Evolutionary conservation across 176 grass and related monocot species (phyloP).

Genomic region (Aechmea fasciata): DNA sequence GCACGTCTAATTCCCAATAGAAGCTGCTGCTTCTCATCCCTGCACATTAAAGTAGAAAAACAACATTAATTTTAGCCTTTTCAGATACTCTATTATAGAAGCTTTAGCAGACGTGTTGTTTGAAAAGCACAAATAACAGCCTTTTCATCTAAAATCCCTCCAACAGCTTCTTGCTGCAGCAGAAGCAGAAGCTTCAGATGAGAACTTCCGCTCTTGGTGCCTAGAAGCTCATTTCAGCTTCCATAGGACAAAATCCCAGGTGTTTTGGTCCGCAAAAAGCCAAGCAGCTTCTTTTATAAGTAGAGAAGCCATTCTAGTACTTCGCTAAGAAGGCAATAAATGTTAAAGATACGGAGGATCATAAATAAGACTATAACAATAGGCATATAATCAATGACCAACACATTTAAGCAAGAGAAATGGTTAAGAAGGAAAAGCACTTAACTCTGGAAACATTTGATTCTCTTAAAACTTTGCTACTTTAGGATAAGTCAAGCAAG

Average conservation of each 20-base stretch:
- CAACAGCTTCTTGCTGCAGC: too few species aligned
- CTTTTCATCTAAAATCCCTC: too few species aligned
- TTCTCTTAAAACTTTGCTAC: background rate
- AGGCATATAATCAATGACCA: background rate
- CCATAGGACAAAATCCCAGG: too few species aligned
- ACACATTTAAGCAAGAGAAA: background rate
- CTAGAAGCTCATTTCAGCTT: too few species aligned
- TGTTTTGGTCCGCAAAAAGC: too few species aligned
- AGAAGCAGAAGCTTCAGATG: too few species aligned
- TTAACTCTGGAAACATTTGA: background rate
- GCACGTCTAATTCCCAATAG: constrained; percentile 84
- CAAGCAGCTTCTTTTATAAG: too few species aligned
- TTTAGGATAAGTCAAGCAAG: background rate
- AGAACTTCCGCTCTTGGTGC: too few species aligned
- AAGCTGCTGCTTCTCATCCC: constrained; percentile 94
- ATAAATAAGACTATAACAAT: background rate
- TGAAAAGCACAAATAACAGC: too few species aligned
- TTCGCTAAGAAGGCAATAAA: background rate
- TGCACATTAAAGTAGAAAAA: constrained; percentile 22
- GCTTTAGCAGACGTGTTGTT: too few species aligned
- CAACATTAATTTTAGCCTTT: background rate
- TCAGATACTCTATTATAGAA: background rate
- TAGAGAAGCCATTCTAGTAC: too few species aligned
- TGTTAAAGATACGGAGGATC: background rate
- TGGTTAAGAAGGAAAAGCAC: background rate